phyloP scores from a whole-genome alignment of 129 eudicot genomes.

The Centella asiatica region DNA sequence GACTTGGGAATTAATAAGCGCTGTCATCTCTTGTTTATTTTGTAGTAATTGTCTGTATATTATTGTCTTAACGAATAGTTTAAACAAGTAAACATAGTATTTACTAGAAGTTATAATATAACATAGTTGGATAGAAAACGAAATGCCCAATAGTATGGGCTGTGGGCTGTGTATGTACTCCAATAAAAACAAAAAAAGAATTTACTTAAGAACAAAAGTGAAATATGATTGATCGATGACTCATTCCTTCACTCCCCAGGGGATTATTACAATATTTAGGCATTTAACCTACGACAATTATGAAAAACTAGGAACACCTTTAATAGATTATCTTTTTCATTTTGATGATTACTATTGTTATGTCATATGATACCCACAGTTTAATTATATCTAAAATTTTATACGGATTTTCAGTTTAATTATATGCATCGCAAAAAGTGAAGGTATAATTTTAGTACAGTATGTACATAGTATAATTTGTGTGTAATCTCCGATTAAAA shows the following conservation, averaged over 20 bases:
- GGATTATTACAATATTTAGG: background rate
- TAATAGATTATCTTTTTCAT: no score
- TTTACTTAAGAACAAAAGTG: background rate
- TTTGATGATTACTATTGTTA: no score
- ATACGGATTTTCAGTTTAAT: no score
- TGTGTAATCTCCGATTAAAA: no score
- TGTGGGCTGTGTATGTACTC: background rate
- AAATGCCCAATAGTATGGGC: background rate
- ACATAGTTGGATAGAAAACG: background rate
- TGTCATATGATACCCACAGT: no score
- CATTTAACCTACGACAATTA: no score
- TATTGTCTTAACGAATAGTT: background rate
- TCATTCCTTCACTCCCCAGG: background rate
- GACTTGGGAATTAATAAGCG: background rate
- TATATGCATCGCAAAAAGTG: no score
- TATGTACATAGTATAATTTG: no score
- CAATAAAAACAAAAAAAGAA: no score
- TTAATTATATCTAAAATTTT: no score
- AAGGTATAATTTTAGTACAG: no score
- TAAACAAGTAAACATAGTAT: no score
- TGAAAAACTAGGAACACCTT: background rate
- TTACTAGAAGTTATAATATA: background rate
- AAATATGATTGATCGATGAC: background rate
- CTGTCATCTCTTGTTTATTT: background rate
- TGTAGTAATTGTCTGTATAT: background rate